Percentiles rank a stretch among this genome's conserved stretches.
phyloP scores from a whole-genome alignment of 1,139 yeast species.

The Yamadazyma conglobata region DNA sequence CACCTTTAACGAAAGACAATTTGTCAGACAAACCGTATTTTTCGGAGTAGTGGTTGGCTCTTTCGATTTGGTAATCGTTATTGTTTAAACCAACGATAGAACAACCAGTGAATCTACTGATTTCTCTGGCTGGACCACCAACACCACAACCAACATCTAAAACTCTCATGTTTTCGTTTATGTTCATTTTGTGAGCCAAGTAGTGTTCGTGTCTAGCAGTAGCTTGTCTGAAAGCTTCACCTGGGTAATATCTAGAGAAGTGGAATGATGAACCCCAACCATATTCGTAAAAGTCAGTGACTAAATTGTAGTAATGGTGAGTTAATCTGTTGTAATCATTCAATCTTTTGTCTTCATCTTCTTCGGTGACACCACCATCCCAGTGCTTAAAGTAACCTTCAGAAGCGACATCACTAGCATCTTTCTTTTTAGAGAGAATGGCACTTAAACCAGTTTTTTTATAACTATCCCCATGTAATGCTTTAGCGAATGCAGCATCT shows the following conservation, averaged over 20 bases:
- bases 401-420: slow-evolving; percentile 80
- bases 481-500: slow-evolving; percentile 70
- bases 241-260: slow-evolving; percentile 88
- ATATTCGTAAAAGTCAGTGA: slow-evolving; percentile 94
- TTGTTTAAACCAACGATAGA: slow-evolving; percentile 88
- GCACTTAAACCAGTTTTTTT: slow-evolving; percentile 73
- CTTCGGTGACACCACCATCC: slow-evolving; percentile 83
- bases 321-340: slow-evolving; percentile 87
- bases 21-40: slow-evolving; percentile 64
- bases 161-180: slow-evolving; percentile 77
- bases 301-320: slow-evolving; percentile 93
- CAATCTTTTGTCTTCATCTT: slow-evolving; percentile 72
- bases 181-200: slow-evolving; percentile 82
- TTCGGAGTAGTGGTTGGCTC: slow-evolving; percentile 81
- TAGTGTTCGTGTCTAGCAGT: slow-evolving; percentile 97
- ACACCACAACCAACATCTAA: slow-evolving; percentile 99
- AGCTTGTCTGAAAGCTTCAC: slow-evolving; percentile 93
- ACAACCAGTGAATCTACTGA: slow-evolving; percentile 86
- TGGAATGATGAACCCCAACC: slow-evolving; percentile 99
- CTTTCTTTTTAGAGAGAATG: slow-evolving; percentile 66
- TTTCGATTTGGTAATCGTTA: slow-evolving; percentile 94
- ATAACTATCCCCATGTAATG: slow-evolving; percentile 78
- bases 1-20: slow-evolving; percentile 89
- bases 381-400: slow-evolving; percentile 94
- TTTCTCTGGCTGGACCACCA: slow-evolving; percentile 99